These are phyloP conservation scores for Ramaria rubella DNA, from an alignment of 768 basidiomycete species.

Conservation along the genomic window DNA sequence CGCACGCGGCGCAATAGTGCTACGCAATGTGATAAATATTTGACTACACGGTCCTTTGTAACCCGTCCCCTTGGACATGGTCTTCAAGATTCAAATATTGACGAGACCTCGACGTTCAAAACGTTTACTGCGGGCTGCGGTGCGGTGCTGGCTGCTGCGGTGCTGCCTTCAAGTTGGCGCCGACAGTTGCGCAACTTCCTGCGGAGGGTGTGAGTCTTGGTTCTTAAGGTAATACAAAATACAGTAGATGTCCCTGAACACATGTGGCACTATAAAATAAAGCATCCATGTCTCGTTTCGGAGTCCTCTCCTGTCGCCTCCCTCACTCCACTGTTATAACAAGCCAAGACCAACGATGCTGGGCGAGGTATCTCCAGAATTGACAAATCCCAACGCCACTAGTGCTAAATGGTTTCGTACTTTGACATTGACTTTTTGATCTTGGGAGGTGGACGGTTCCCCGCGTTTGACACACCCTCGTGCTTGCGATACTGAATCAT, in stretches of 20 bases:
- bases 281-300: not conserved
- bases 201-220: too few relatives aligned
- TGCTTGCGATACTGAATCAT: not conserved
- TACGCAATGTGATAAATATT: too few relatives aligned
- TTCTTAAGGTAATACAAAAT: not conserved
- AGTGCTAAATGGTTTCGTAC: constrained; percentile 4
- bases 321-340: not conserved
- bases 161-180: too few relatives aligned
- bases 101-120: too few relatives aligned
- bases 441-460: not conserved
- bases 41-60: too few relatives aligned
- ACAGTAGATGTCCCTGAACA: not conserved
- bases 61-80: too few relatives aligned
- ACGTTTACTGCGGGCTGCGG: too few relatives aligned
- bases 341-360: not conserved
- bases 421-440: constrained; percentile 1
- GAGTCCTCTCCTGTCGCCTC: not conserved
- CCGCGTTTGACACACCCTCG: constrained; percentile 4
- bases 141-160: too few relatives aligned
- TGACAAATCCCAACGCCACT: constrained; percentile 6
- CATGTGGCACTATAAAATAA: not conserved
- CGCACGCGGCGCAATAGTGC: too few relatives aligned
- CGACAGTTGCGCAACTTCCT: too few relatives aligned
- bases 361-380: not conserved
- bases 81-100: too few relatives aligned